Base-by-base conservation (phyloP, 192 early-diverging fungal species). In the Haplosporangium gracile region DNA sequence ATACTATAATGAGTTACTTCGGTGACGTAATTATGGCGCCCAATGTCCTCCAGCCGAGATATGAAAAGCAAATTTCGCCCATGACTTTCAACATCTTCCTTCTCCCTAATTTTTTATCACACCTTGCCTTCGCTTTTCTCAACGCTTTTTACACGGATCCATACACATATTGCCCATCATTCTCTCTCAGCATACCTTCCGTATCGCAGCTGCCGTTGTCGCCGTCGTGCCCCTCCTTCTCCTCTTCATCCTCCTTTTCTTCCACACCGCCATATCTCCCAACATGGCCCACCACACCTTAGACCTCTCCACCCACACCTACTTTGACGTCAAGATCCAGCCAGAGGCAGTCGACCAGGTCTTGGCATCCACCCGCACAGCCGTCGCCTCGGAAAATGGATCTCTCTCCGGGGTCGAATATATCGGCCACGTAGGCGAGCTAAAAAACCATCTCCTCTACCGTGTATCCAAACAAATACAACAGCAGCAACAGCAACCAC, bases 391-490 rank as follows among this genome's bases (percentile, higher is more conserved):
- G 11, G 72, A 74, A n/a, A 80, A 77, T 39, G 79, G 79, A 16
- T 70, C 79, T 34, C 76, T 86, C 4, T 71, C 70, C 20, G 84
- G 76, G 11, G 72, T 86, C 10, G 84, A 86, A 68, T 86, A 78
- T 20, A 29, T 86, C 22, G 84, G 84, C 20, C 84, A 81, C n/a
- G 76, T 86, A 40, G 84, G 79, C 10, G 73, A 80, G 29, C 75
- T 86, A 13, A 34, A 72, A 26, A 81, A 86, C 68, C 84, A 86
- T 49, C 84, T 86, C 11, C 75, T 86, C 75, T 86, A 80, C 42
- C 69, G 84, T 16, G 71, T 80, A 11, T 40, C 79, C 15, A 86
- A 78, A 40, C 60, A 36, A 36, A 1, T 36, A 36, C 36, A 36
- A 36, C 36, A 49, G 49, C 72, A 38, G 18, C 60, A 26, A 4